phyloP scores from a whole-genome alignment of 2,329 filamentous ascomycete genomes.

The Aureobasidium subglaciale region DNA sequence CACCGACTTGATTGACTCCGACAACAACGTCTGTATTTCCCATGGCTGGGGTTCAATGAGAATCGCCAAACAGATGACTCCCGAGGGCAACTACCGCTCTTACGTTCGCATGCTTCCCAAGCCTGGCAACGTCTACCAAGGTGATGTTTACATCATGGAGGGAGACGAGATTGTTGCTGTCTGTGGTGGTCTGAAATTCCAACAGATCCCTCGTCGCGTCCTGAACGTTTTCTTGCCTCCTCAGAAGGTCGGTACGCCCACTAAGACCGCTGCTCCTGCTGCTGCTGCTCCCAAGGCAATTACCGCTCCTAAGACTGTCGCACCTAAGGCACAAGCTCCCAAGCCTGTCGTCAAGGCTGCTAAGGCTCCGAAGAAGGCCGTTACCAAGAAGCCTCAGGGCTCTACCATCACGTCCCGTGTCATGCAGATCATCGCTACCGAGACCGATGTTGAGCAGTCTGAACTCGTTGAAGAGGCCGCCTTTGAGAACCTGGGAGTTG shows the following conservation, averaged over 20 bases:
- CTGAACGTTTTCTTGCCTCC: slow-evolving; percentile 62
- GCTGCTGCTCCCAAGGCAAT: slow-evolving; percentile 32
- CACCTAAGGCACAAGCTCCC: slow-evolving; percentile 28
- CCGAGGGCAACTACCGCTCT: slow-evolving; percentile 49
- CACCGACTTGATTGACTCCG: slow-evolving; percentile 51
- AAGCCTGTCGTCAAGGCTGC: slow-evolving; percentile 20
- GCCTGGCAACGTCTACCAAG: slow-evolving; percentile 48
- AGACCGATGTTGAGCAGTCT: slow-evolving; percentile 52
- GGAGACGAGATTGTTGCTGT: slow-evolving; percentile 53
- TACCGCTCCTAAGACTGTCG: slow-evolving; percentile 24
- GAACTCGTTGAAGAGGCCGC: slow-evolving; percentile 54
- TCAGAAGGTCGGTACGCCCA: slow-evolving; percentile 35
- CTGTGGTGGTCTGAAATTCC: slow-evolving; percentile 58
- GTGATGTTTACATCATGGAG: slow-evolving; percentile 55
- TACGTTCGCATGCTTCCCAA: slow-evolving; percentile 57
- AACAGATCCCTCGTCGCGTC: slow-evolving; percentile 58
- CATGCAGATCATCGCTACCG: slow-evolving; percentile 60
- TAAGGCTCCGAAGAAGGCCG: slow-evolving; percentile 41
- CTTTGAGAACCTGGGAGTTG: slow-evolving; percentile 56
- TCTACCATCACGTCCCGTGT: slow-evolving; percentile 47
- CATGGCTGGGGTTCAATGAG: slow-evolving; percentile 57
- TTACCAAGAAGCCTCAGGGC: slow-evolving; percentile 43
- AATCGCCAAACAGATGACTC: slow-evolving; percentile 45
- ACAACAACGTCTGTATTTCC: slow-evolving; percentile 54
- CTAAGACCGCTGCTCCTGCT: slow-evolving; percentile 30